Evolutionary conservation across 306 rosid species (phyloP).

Genomic region (Malus sylvestris): DNA sequence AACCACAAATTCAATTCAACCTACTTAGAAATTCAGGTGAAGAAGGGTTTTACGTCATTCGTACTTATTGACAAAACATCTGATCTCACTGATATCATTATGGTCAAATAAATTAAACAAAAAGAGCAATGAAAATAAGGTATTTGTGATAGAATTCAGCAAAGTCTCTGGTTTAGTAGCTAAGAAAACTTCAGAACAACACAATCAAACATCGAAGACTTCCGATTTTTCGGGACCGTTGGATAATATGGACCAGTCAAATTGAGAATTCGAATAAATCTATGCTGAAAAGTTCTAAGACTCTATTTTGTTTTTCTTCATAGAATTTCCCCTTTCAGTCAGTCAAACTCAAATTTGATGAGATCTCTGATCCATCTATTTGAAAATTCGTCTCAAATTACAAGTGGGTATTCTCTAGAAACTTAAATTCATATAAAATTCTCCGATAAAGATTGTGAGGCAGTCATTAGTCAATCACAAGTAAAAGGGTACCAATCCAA

Average conservation of each 20-base stretch:
- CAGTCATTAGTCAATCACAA: neutral
- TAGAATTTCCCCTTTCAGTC: neutral
- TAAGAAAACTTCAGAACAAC: neutral
- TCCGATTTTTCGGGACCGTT: neutral
- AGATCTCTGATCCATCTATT: conserved; percentile 6
- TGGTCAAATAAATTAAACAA: neutral
- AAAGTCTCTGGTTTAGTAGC: neutral
- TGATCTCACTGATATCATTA: neutral
- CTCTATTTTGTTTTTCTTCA: neutral
- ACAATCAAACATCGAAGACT: neutral
- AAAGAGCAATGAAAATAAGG: neutral
- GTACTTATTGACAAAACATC: neutral
- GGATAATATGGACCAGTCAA: neutral
- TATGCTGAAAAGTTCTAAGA: neutral
- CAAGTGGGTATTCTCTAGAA: neutral
- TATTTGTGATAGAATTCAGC: neutral
- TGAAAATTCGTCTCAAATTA: conserved; percentile 3
- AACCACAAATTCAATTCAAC: neutral
- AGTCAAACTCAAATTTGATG: conserved; percentile 14
- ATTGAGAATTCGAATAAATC: neutral
- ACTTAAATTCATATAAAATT: neutral
- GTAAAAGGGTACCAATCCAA: neutral
- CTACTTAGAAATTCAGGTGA: neutral
- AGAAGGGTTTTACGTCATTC: neutral
- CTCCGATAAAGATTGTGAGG: neutral